These are phyloP conservation scores for Bisporella sp. DNA, from an alignment of 2,329 filamentous ascomycete genomes.

Conservation along the genomic window DNA sequence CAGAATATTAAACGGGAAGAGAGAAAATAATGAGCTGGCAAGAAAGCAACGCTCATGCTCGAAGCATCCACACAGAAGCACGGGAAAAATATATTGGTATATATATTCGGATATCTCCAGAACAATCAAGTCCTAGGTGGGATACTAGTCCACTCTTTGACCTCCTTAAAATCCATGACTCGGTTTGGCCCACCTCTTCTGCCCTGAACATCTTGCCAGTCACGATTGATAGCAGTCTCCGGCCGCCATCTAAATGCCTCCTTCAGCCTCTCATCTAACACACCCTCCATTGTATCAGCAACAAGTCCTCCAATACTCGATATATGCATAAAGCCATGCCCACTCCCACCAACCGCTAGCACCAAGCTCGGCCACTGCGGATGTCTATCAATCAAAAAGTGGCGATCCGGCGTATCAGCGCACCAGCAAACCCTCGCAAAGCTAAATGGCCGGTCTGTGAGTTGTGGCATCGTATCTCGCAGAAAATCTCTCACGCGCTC, in stretches of 20 bases:
- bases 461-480: constrained; percentile 44
- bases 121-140: background rate
- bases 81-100: no score
- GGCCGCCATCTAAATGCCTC: constrained; percentile 43
- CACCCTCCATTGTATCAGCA: constrained; percentile 39
- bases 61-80: no score
- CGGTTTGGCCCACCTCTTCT: constrained; percentile 39
- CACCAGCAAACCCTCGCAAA: constrained; percentile 51
- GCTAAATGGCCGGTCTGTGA: constrained; percentile 39
- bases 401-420: constrained; percentile 45
- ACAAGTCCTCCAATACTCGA: constrained; percentile 44
- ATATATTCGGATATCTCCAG: no score
- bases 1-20: no score
- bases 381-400: constrained; percentile 45
- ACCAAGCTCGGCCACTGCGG: constrained; percentile 35
- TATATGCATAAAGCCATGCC: constrained; percentile 45
- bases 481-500: constrained; percentile 40
- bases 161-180: constrained; percentile 40
- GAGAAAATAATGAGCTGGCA: no score
- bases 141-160: constrained; percentile 35
- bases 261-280: constrained; percentile 34
- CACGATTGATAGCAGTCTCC: constrained; percentile 37
- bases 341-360: constrained; percentile 43
- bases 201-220: constrained; percentile 41
- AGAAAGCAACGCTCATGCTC: no score